These are phyloP conservation scores for Taiwanofungus camphoratus DNA, from an alignment of 1,284 basidiomycete genomes.

Conservation along the genomic window DNA sequence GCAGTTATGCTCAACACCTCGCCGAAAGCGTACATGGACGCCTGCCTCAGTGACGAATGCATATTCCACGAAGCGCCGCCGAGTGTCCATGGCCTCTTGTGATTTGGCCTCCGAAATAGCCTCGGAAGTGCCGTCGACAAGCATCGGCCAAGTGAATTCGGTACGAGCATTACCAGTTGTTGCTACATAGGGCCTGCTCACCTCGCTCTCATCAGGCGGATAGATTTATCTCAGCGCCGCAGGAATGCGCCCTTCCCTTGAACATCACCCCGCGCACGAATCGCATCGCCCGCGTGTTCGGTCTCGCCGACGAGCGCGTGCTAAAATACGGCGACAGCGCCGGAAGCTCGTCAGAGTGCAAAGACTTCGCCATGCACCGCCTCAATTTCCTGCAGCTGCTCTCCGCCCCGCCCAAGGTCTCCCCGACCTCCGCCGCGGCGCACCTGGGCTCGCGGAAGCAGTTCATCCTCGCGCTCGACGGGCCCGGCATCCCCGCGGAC, in stretches of 20 bases:
- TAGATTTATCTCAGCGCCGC: slow-evolving; percentile 39
- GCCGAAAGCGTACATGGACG: slow-evolving; percentile 24
- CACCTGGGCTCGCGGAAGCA: slow-evolving; percentile 39
- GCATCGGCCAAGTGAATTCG: slow-evolving; percentile 2
- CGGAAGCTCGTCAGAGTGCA: slow-evolving; percentile 19
- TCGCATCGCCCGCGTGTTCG: slow-evolving; percentile 42
- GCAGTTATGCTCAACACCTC: slow-evolving; percentile 14
- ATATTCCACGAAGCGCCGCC: slow-evolving; percentile 29
- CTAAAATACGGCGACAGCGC: slow-evolving; percentile 35
- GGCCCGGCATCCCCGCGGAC: slow-evolving; percentile 41
- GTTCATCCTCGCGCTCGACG: slow-evolving; percentile 44
- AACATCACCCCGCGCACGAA: slow-evolving; percentile 42
- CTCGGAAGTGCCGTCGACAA: slow-evolving; percentile 13
- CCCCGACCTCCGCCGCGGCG: slow-evolving; percentile 36
- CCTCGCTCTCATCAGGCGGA: slow-evolving; percentile 33
- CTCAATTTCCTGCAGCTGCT: slow-evolving; percentile 37
- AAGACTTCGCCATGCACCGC: slow-evolving; percentile 31
- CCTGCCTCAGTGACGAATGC: slow-evolving; percentile 29
- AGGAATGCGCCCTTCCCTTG: slow-evolving; percentile 34
- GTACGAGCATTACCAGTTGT: slow-evolving; percentile 5
- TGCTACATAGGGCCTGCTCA: not conserved
- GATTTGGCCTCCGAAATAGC: slow-evolving; percentile 16
- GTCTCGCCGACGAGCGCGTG: slow-evolving; percentile 40
- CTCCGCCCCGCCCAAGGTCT: slow-evolving; percentile 24
- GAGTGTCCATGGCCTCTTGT: slow-evolving; percentile 25